Evolutionary conservation across 371 early-diverging fungal species (phyloP).

Genomic region (Capillidium rhysosporum): DNA sequence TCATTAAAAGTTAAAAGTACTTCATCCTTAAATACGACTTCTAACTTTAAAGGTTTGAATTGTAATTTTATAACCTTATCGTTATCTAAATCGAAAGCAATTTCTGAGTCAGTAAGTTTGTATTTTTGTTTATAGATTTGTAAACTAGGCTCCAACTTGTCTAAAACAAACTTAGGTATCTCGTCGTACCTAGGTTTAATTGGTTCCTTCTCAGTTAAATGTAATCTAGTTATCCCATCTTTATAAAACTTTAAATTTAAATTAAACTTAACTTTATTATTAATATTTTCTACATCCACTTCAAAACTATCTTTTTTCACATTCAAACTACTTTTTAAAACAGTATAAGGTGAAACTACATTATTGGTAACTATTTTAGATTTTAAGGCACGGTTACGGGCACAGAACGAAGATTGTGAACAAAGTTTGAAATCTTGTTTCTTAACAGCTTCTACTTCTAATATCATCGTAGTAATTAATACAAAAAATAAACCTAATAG

Average conservation of each 20-base stretch:
- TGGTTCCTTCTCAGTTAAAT: slow-evolving; percentile 43
- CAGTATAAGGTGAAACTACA: slow-evolving; percentile 34
- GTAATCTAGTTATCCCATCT: slow-evolving; percentile 24
- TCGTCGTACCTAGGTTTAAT: slow-evolving; percentile 49
- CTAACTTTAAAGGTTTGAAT: slow-evolving; percentile 38
- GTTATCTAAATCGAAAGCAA: background rate
- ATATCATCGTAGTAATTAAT: no score
- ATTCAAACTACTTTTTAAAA: slow-evolving; percentile 25
- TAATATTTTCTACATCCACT: slow-evolving; percentile 34
- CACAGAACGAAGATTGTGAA: slow-evolving; percentile 72
- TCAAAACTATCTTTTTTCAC: slow-evolving; percentile 22
- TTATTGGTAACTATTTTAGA: slow-evolving; percentile 23
- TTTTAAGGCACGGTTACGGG: slow-evolving; percentile 72
- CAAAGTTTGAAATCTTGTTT: slow-evolving; percentile 81
- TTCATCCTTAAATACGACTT: slow-evolving; percentile 33
- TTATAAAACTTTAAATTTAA: background rate
- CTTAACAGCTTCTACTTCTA: slow-evolving; percentile 28
- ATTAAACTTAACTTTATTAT: slow-evolving; percentile 18
- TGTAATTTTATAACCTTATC: slow-evolving; percentile 11
- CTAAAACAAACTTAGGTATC: slow-evolving; percentile 33
- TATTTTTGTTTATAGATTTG: slow-evolving; percentile 6
- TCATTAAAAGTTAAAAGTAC: slow-evolving; percentile 58
- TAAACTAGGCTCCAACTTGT: slow-evolving; percentile 14
- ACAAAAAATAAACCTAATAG: no score
- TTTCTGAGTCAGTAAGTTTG: slow-evolving; percentile 11